Percentiles rank a stretch among this genome's conserved stretches.
Conservation (phyloP, 2,329 filamentous ascomycete species). For the Harringtonia lauricola region DNA sequence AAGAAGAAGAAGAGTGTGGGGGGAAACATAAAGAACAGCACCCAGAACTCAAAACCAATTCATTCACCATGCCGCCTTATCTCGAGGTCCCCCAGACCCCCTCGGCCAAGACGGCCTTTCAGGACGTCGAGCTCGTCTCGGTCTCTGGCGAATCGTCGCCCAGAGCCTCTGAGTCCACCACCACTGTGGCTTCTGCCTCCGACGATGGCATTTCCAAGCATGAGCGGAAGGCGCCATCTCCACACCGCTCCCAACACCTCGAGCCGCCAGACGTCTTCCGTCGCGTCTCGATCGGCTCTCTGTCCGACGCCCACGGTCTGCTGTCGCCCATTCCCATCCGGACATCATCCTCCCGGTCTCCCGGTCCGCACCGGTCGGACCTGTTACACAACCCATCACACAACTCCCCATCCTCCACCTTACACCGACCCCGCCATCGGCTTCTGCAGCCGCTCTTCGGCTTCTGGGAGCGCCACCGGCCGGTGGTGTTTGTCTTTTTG, state of each 20-base stretch:
- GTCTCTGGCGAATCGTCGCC: not conserved
- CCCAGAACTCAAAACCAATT: not conserved
- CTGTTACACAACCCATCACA: too few relatives aligned
- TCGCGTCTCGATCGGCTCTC: constrained; percentile 28
- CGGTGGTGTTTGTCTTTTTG: constrained; percentile 59
- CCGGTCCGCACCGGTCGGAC: too few relatives aligned
- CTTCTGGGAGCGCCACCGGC: constrained; percentile 58
- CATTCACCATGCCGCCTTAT: constrained; percentile 13
- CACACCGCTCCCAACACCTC: not conserved
- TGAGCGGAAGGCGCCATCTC: not conserved
- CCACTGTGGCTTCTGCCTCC: too few relatives aligned
- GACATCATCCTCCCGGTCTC: constrained; percentile 5
- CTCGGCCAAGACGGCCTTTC: constrained; percentile 12
- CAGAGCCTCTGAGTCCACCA: too few relatives aligned
- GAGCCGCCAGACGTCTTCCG: constrained; percentile 20
- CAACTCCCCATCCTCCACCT: not conserved
- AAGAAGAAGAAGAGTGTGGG: not conserved
- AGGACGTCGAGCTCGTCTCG: constrained; percentile 9
- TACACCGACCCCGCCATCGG: constrained; percentile 6
- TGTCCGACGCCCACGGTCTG: constrained; percentile 22
- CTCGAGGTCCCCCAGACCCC: constrained; percentile 15
- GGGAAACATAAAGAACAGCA: not conserved
- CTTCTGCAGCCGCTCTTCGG: not conserved
- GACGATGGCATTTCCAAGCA: not conserved
- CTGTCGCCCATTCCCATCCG: constrained; percentile 14